Percentiles rank a stretch among this genome's conserved stretches.
Evolutionary conservation across 2,329 filamentous ascomycete species (phyloP).

Genomic region (Chaetoscypha palmicola): DNA sequence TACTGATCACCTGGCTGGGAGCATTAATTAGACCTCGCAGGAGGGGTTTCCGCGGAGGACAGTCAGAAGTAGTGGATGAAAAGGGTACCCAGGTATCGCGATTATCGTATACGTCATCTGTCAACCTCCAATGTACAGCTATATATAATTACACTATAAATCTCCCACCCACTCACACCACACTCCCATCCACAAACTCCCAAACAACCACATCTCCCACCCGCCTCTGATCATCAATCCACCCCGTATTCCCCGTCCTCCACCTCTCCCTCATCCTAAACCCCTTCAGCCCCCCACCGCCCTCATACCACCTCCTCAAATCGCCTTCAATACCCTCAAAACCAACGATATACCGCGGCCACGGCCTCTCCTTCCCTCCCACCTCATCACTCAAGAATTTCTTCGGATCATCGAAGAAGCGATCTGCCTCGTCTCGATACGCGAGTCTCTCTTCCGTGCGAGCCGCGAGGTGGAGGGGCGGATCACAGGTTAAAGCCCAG

Average conservation of each 20-base stretch:
- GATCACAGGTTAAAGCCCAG: conserved; percentile 85
- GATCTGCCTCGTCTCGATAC: conserved; percentile 86
- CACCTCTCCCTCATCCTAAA: conserved; percentile 44
- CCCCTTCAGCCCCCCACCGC: conserved; percentile 33
- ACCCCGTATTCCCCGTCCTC: conserved; percentile 53
- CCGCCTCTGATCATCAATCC: conserved; percentile 55
- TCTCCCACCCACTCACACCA: no score
- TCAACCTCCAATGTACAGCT: no score
- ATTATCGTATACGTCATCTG: no score
- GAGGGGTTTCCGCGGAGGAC: no score
- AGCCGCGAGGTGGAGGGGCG: conserved; percentile 63
- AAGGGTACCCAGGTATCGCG: no score
- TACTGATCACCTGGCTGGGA: no score
- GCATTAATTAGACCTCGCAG: no score
- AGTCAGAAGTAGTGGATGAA: no score
- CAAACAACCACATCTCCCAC: conserved; percentile 53
- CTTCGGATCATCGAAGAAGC: conserved; percentile 67
- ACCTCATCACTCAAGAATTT: conserved; percentile 44
- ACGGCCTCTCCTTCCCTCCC: conserved; percentile 31
- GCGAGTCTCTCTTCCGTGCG: conserved; percentile 50
- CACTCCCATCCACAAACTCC: conserved; percentile 36
- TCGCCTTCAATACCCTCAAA: conserved; percentile 51
- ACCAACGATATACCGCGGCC: conserved; percentile 52
- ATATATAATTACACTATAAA: no score
- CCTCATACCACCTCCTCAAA: conserved; percentile 38